A percentile compares a stretch with the other conserved stretches of the same genome.
phyloP scores from a whole-genome alignment of 305 asterid species.

The Euphrasia arctica region DNA sequence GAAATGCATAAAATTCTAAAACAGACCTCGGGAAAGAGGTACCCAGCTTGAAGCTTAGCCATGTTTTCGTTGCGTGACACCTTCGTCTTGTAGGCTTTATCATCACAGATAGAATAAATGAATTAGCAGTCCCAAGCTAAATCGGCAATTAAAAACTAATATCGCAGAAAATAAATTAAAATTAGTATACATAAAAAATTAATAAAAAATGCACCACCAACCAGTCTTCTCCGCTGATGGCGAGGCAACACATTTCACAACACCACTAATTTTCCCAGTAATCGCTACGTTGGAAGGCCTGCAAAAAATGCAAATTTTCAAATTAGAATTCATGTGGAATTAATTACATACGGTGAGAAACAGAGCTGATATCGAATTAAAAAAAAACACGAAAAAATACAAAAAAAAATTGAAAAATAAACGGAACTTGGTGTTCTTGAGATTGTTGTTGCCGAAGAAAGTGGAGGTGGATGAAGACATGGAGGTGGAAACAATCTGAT shows the following conservation, averaged over 20 bases:
- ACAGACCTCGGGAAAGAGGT: slow-evolving; percentile 91
- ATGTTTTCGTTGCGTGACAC: slow-evolving; percentile 86
- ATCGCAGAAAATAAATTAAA: not conserved
- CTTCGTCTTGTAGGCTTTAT: slow-evolving; percentile 70
- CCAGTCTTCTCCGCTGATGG: slow-evolving; percentile 67
- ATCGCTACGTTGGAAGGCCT: slow-evolving; percentile 48
- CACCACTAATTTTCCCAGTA: slow-evolving; percentile 37
- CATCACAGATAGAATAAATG: slow-evolving; percentile 20
- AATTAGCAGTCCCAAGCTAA: slow-evolving; percentile 6
- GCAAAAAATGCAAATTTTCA: slow-evolving; percentile 12
- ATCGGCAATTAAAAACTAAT: slow-evolving; percentile 2
- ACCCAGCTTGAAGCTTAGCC: slow-evolving; percentile 97
- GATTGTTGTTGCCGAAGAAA: slow-evolving; percentile 48
- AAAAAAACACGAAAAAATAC: not conserved
- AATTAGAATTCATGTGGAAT: slow-evolving; percentile 4
- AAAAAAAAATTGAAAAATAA: not conserved
- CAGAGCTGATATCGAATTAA: not conserved
- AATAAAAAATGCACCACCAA: slow-evolving; percentile 21
- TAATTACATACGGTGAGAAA: not conserved
- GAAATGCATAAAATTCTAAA: slow-evolving; percentile 12
- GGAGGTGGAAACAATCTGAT: slow-evolving; percentile 47
- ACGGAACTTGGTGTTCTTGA: slow-evolving; percentile 46
- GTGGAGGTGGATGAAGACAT: slow-evolving; percentile 60
- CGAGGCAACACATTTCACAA: slow-evolving; percentile 66
- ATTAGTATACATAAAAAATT: not conserved